Conservation (phyloP, 2,329 filamentous ascomycete genomes). For the Ophiobolus disseminans region DNA sequence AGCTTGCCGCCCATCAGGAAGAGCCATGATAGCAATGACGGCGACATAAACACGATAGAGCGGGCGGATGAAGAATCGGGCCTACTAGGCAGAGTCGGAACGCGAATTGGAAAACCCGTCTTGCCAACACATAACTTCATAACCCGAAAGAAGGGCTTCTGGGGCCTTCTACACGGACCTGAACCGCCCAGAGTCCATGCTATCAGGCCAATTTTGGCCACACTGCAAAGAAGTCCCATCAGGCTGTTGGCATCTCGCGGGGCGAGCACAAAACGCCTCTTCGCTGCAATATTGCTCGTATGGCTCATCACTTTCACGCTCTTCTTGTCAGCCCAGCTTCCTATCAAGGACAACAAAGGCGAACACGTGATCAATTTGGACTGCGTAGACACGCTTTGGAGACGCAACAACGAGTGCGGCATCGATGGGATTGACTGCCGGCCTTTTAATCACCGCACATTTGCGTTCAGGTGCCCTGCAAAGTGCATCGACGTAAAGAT, state of each 20-base stretch:
- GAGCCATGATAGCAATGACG: constrained; percentile 6
- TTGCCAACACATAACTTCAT: constrained; percentile 2
- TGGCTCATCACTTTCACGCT: constrained; percentile 74
- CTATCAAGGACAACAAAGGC: constrained; percentile 64
- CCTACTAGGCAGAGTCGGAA: constrained; percentile 33
- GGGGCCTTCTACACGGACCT: constrained; percentile 52
- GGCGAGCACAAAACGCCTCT: constrained; percentile 59
- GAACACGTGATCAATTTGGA: constrained; percentile 71
- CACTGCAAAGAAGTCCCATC: constrained; percentile 70
- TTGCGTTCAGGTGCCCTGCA: constrained; percentile 76
- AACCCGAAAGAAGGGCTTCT: constrained; percentile 9
- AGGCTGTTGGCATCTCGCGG: constrained; percentile 59
- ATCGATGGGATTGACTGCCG: constrained; percentile 76
- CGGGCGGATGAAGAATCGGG: constrained; percentile 39
- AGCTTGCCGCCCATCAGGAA: neutral
- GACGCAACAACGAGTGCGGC: constrained; percentile 72
- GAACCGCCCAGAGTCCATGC: constrained; percentile 51
- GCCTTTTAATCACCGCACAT: constrained; percentile 72
- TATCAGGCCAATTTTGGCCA: constrained; percentile 64
- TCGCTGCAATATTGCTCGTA: constrained; percentile 63
- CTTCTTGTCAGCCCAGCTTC: constrained; percentile 67
- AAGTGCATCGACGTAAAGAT: constrained; percentile 71
- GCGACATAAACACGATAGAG: neutral
- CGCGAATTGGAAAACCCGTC: constrained; percentile 32
- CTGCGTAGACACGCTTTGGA: constrained; percentile 76